Evolutionary conservation across 257 asterid genomes (phyloP).

Genomic region (Solanum bulbocastanum): DNA sequence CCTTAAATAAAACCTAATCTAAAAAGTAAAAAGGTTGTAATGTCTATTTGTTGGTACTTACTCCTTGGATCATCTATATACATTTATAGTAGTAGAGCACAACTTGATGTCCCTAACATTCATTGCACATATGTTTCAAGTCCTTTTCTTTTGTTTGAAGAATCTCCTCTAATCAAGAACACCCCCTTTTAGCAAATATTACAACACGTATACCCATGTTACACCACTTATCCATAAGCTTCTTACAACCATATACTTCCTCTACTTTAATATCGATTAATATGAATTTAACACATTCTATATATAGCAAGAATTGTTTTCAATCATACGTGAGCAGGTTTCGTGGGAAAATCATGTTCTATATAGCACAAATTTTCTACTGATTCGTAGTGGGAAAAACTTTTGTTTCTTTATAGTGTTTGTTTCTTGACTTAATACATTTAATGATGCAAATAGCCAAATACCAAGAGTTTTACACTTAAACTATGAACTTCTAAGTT

Average conservation of each 20-base stretch:
- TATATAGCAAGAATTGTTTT: not conserved
- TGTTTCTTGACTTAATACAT: not conserved
- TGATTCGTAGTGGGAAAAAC: too few relatives aligned
- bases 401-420: not conserved
- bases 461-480: not conserved
- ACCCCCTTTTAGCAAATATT: not conserved
- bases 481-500: not conserved
- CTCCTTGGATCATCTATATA: not conserved
- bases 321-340: too few relatives aligned
- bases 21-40: not conserved
- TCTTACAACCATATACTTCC: not conserved
- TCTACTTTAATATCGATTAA: not conserved
- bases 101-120: not conserved
- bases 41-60: not conserved
- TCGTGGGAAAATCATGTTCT: not conserved
- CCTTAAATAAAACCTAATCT: not conserved
- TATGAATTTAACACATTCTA: not conserved
- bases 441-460: not conserved
- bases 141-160: not conserved
- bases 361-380: not conserved
- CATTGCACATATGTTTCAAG: not conserved
- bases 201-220: not conserved
- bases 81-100: not conserved
- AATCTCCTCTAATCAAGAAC: not conserved
- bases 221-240: not conserved